A percentile compares a stretch with the other conserved stretches of the same genome.
These are phyloP conservation scores for Leptodermis oblonga DNA, from an alignment of 257 asterid species.

Conservation along the genomic window DNA sequence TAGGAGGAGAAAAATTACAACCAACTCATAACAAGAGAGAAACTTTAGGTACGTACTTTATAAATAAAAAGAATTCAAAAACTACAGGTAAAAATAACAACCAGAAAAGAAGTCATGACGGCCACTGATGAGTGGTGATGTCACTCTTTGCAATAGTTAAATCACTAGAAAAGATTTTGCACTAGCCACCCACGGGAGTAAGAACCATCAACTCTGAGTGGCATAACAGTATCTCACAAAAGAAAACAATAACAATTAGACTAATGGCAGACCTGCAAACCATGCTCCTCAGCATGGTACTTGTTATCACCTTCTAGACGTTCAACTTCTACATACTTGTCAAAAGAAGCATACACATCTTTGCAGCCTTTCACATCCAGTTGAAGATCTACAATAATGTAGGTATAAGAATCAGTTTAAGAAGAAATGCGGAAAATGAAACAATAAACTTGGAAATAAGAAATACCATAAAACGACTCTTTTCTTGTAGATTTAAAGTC, in stretches of 20 bases:
- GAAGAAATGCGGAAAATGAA: conserved; percentile 5
- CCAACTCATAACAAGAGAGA: background rate
- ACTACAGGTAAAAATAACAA: background rate
- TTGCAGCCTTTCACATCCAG: conserved; percentile 96
- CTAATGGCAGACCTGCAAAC: conserved; percentile 69
- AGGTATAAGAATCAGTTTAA: conserved; percentile 17
- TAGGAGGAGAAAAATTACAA: background rate
- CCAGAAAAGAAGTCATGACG: background rate
- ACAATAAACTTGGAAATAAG: conserved; percentile 24
- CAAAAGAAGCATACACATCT: conserved; percentile 96
- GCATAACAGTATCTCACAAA: background rate
- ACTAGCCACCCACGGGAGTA: background rate
- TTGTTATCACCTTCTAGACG: conserved; percentile 96
- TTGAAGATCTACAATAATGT: conserved; percentile 71
- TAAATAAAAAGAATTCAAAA: too few relatives aligned
- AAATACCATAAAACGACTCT: conserved; percentile 90
- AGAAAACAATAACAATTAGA: conserved; percentile 11
- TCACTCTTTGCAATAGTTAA: background rate
- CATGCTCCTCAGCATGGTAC: conserved; percentile 91
- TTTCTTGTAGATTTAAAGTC: conserved; percentile 94
- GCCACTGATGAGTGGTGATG: background rate
- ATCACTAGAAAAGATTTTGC: background rate
- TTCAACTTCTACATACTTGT: conserved; percentile 96
- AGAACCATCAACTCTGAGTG: background rate
- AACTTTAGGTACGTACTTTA: too few relatives aligned